Percentiles rank a stretch among this genome's conserved stretches.
These are phyloP conservation scores for Monilinia laxa DNA, from an alignment of 2,329 filamentous ascomycete genomes.

Conservation along the genomic window DNA sequence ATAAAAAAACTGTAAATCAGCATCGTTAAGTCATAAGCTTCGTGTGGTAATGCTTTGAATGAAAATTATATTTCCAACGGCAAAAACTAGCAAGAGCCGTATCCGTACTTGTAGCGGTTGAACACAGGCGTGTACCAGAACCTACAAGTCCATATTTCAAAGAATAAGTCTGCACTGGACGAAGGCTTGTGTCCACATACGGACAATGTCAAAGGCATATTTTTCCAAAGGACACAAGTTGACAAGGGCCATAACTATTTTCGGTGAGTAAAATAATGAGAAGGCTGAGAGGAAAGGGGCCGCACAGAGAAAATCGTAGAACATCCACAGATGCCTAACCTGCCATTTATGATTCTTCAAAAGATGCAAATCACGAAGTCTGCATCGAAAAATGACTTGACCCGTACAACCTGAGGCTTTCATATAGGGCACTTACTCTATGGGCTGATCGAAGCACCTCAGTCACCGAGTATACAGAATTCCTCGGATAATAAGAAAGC, in stretches of 20 bases:
- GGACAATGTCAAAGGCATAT: neutral
- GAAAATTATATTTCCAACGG: neutral
- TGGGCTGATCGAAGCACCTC: neutral
- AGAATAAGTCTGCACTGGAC: neutral
- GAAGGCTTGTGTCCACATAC: neutral
- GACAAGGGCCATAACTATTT: neutral
- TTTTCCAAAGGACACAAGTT: neutral
- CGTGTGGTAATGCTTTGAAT: neutral
- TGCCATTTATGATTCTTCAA: neutral
- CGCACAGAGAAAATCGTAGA: neutral
- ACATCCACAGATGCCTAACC: neutral
- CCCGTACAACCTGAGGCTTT: conserved; percentile 7
- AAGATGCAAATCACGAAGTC: neutral
- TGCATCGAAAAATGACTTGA: neutral
- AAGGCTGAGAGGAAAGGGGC: neutral
- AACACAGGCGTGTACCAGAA: neutral
- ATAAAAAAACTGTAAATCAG: neutral
- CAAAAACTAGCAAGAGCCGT: neutral
- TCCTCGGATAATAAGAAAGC: neutral
- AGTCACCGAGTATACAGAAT: neutral
- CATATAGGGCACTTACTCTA: conserved; percentile 3
- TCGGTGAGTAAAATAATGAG: neutral
- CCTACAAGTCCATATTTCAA: neutral
- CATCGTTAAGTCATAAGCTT: neutral
- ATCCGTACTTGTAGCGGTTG: neutral